These are phyloP conservation scores for Lunularia cruciata DNA, from an alignment of 225 moss, liverwort and hornwort genomes.

Conservation along the genomic window DNA sequence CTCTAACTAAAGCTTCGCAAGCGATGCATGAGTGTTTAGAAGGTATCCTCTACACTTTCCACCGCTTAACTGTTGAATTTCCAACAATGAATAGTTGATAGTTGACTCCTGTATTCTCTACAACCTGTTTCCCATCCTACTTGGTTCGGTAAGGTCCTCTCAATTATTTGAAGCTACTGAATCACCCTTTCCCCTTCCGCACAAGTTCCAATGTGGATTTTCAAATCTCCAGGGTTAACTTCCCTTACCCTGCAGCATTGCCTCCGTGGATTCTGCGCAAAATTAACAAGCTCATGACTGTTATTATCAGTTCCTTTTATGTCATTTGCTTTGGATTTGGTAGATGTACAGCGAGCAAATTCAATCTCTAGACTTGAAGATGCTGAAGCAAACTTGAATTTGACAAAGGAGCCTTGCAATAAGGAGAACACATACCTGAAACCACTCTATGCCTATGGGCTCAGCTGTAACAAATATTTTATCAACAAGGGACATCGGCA, in stretches of 20 bases:
- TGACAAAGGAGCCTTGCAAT: too few species aligned
- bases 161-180: neutral
- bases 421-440: conserved; percentile 14
- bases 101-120: neutral
- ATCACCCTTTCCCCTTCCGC: conserved; percentile 27
- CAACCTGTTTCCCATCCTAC: too few species aligned
- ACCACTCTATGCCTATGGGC: conserved; percentile 29
- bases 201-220: conserved; percentile 41
- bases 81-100: neutral
- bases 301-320: neutral
- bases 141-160: neutral
- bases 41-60: neutral
- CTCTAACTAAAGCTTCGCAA: neutral
- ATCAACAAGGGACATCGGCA: conserved; percentile 35
- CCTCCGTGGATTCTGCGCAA: conserved; percentile 36
- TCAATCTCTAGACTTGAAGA: neutral
- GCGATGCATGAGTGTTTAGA: neutral
- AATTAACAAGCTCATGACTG: neutral
- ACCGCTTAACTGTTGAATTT: neutral
- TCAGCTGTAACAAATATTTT: conserved; percentile 34
- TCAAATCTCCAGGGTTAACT: conserved; percentile 16
- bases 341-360: neutral
- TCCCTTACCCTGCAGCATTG: conserved; percentile 45
- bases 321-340: neutral
- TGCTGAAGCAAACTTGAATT: too few species aligned